Percentiles rank a stretch among this genome's conserved stretches.
Evolutionary conservation across 163 green algal species (phyloP).

Genomic region (Scenedesmus sp.): DNA sequence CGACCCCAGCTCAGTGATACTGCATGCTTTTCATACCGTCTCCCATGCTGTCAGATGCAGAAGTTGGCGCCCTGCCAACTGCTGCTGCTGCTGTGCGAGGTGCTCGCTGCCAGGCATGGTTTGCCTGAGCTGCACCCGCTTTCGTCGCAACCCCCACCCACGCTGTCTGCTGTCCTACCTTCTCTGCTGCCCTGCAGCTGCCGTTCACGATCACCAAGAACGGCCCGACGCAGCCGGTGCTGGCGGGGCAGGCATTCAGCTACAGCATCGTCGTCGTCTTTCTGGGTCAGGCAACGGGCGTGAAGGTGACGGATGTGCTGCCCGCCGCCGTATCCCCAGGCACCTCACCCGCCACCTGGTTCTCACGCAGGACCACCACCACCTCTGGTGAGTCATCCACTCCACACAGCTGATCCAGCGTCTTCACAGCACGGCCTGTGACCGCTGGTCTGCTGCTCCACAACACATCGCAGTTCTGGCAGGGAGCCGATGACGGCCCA

Average conservation of each 20-base stretch:
- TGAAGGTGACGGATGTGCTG: background rate
- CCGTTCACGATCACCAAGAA: conserved; percentile 32
- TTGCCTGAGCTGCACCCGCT: too few species aligned
- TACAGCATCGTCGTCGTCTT: background rate
- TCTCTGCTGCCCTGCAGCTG: background rate
- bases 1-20: too few species aligned
- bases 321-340: background rate
- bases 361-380: background rate
- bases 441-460: too few species aligned
- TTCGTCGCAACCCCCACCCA: background rate
- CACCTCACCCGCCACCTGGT: background rate
- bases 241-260: background rate
- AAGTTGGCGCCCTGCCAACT: too few species aligned
- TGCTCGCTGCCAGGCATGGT: too few species aligned
- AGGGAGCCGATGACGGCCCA: too few species aligned
- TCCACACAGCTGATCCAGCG: too few species aligned
- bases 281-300: background rate
- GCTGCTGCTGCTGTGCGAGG: too few species aligned
- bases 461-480: too few species aligned
- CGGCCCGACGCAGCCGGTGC: background rate
- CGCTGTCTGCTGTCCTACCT: background rate
- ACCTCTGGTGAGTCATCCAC: background rate
- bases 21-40: too few species aligned
- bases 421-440: too few species aligned
- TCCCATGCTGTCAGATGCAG: too few species aligned